Evolutionary conservation across 768 basidiomycete species (phyloP).

Genomic region (Mycena metata): DNA sequence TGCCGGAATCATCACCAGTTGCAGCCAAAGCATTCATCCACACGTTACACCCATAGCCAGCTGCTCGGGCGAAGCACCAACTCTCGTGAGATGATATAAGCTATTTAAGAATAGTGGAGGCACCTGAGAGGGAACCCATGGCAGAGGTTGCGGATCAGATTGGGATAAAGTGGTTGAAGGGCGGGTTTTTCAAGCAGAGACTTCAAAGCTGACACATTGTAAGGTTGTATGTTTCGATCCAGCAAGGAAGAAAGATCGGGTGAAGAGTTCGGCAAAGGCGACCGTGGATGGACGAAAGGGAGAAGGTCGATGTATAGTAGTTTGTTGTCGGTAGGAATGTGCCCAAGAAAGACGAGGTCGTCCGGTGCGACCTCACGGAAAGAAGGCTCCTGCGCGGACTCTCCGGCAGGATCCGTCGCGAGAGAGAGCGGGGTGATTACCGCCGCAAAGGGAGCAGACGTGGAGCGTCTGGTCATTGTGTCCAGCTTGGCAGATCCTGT

Average conservation of each 20-base stretch:
- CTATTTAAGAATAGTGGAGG: no score
- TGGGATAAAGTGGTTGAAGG: background rate
- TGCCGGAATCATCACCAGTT: no score
- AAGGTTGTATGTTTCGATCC: background rate
- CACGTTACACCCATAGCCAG: background rate
- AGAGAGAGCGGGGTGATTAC: constrained; percentile 35
- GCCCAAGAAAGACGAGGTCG: background rate
- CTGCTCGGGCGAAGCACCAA: no score
- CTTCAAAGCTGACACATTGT: background rate
- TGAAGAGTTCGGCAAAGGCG: background rate
- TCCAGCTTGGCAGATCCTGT: no score
- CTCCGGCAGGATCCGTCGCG: constrained; percentile 18
- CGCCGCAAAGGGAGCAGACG: constrained; percentile 40
- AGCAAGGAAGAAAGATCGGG: background rate
- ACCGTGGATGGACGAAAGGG: background rate
- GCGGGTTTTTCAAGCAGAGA: background rate
- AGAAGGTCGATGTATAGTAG: background rate
- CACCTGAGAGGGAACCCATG: background rate
- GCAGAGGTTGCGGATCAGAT: background rate
- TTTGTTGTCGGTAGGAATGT: background rate
- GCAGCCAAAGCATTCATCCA: no score
- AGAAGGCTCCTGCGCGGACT: constrained; percentile 15
- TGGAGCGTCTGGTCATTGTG: no score
- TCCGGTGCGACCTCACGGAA: constrained; percentile 6
- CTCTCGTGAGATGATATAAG: no score